Evolutionary conservation across 345 rosid genomes (phyloP), one percentile per base, ranked within the genome.

Genomic region (Geranium rotundifolium): DNA sequence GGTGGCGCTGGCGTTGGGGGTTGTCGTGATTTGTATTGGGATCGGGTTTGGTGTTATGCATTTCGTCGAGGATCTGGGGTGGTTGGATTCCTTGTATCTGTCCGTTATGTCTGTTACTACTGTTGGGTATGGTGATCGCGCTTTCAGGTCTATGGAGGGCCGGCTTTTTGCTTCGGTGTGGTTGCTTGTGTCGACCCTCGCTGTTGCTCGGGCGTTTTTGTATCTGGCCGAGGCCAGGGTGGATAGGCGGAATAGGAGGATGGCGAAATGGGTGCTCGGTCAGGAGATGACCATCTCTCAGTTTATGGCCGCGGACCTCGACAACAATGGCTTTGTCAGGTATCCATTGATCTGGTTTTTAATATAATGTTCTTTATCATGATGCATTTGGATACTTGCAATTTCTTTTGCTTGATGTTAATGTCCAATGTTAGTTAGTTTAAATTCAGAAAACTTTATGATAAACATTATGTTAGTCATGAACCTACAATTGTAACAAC

Each of bases 31-130:
- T 63, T 93, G 96, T 59, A 81, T 88, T 52, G 99, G 97, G 49
- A 62, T 84, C 70, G 97, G 99, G 31, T 90, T 71, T 67, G 78
- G 70, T 55, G 83, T 84, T 61, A 83, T 86, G 91, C 99, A 90
- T 79, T 88, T 81, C 57, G 72, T 88, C 7, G 97, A 93, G 82
- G 49, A 54, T 2, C 82, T 90, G 18, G 86, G 68, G 3, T 93
- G 96, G 99, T 70, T 93, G 64, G 97, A 93, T 76, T 80, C 97
- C 0, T 69, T 90, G 64, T 93, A 93, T 70, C 81, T 93, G 17
- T 93, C 96, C 5, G 96, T 90, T 71, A 92, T 92, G 98, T 92
- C 97, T 0, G 97, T 92, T 49, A 87, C 98, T 2, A 92, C 96
- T 0, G 95, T 93, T 60, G 99, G 99, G 16, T 93, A 86, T 54